These are phyloP conservation scores for Phytophthora gonapodyides DNA, from an alignment of 352 stramenopile species.

Conservation along the genomic window DNA sequence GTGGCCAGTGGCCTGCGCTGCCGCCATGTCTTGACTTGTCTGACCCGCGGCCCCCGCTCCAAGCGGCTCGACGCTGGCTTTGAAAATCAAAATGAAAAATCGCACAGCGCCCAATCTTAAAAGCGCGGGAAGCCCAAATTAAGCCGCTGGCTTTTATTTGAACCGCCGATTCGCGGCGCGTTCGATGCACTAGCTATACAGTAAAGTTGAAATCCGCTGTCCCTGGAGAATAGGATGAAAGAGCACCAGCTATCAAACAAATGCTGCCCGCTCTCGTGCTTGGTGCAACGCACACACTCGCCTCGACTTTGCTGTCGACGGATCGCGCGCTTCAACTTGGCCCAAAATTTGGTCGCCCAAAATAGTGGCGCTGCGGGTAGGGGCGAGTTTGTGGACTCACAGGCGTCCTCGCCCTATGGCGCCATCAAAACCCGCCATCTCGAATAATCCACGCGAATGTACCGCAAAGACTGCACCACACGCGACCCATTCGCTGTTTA, in stretches of 20 bases:
- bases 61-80: slow-evolving; percentile 9
- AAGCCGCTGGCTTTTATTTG: too few relatives aligned
- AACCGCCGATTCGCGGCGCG: too few relatives aligned
- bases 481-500: not conserved
- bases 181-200: too few relatives aligned
- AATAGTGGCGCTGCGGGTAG: slow-evolving; percentile 33
- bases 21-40: slow-evolving; percentile 18
- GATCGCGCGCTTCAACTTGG: not conserved
- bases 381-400: slow-evolving; percentile 48
- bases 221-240: too few relatives aligned
- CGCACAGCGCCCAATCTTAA: not conserved
- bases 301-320: too few relatives aligned
- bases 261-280: too few relatives aligned
- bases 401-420: slow-evolving; percentile 18
- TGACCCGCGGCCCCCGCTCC: slow-evolving; percentile 3
- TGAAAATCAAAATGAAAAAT: too few relatives aligned
- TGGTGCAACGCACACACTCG: too few relatives aligned
- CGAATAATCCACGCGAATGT: slow-evolving; percentile 3
- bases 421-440: slow-evolving; percentile 18
- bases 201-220: too few relatives aligned
- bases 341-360: slow-evolving; percentile 5
- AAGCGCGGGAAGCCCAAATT: too few relatives aligned
- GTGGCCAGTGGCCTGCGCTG: not conserved
- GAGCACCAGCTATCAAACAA: too few relatives aligned
- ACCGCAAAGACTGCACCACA: slow-evolving; percentile 7